phyloP scores from a whole-genome alignment of 257 asterid species.

The Nicotiana attenuata region DNA sequence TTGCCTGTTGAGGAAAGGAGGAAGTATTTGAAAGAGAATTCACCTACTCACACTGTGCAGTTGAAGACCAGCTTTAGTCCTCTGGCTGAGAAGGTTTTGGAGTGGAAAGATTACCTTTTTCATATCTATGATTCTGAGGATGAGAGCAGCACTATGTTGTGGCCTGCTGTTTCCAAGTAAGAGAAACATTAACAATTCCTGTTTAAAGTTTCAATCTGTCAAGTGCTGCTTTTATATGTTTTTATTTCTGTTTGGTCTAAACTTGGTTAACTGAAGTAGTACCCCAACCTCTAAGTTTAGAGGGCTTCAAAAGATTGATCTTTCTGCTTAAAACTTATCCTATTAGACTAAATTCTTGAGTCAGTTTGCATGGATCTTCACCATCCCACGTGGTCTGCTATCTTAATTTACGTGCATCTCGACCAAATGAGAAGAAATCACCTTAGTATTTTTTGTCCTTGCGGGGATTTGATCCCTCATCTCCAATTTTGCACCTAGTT shows the following conservation, averaged over 20 bases:
- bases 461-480: too few relatives aligned
- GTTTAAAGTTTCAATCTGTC: not conserved
- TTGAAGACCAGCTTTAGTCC: constrained; percentile 47
- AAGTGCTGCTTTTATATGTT: not conserved
- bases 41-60: constrained; percentile 36
- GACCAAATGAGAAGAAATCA: too few relatives aligned
- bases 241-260: not conserved
- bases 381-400: too few relatives aligned
- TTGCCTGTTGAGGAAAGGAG: constrained; percentile 45
- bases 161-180: constrained; percentile 17
- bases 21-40: constrained; percentile 41
- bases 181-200: not conserved
- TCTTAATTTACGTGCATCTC: too few relatives aligned
- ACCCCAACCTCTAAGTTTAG: too few relatives aligned
- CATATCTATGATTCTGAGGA: constrained; percentile 27
- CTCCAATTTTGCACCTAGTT: too few relatives aligned
- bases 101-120: constrained; percentile 54
- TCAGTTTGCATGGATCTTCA: too few relatives aligned
- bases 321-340: not conserved
- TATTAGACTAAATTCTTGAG: too few relatives aligned
- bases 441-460: too few relatives aligned
- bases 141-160: constrained; percentile 2
- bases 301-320: not conserved
- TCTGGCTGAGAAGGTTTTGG: constrained; percentile 35
- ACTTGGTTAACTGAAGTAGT: not conserved